These are phyloP conservation scores for Pulicaria dysenterica DNA, from an alignment of 129 eudicot species.

Conservation along the genomic window DNA sequence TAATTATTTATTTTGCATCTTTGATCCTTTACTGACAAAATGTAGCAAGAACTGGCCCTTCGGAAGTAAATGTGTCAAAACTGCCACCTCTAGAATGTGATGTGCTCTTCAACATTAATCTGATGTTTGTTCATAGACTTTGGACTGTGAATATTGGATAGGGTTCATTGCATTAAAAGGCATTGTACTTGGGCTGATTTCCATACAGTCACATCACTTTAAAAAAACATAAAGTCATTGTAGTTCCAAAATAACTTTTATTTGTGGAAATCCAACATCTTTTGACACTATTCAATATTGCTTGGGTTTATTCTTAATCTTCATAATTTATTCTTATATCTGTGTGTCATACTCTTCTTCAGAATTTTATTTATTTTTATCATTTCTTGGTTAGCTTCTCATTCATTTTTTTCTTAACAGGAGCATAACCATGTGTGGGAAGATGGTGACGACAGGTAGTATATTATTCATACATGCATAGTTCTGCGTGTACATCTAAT, in stretches of 20 bases:
- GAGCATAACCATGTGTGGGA: constrained; percentile 89
- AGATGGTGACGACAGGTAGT: constrained; percentile 95
- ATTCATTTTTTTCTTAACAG: constrained; percentile 36
- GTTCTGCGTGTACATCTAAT: background rate
- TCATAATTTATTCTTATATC: background rate
- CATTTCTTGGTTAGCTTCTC: constrained; percentile 8
- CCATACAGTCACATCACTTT: background rate
- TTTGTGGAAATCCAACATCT: background rate
- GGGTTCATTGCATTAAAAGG: background rate
- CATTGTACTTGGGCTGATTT: background rate
- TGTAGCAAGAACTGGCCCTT: background rate
- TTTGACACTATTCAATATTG: background rate
- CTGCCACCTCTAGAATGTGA: background rate
- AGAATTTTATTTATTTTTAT: background rate
- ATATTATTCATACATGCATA: background rate
- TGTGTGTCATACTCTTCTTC: background rate
- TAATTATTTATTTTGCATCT: background rate
- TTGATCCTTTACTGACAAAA: background rate
- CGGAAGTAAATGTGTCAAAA: background rate
- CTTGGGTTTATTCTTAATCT: background rate
- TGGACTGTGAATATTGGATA: background rate
- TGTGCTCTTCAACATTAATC: background rate
- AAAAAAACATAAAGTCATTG: background rate
- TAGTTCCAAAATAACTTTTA: too few relatives aligned
- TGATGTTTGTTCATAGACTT: background rate